Base-by-base conservation (phyloP, 2,329 filamentous ascomycete genomes). In the Emericellopsis cladophorae region DNA sequence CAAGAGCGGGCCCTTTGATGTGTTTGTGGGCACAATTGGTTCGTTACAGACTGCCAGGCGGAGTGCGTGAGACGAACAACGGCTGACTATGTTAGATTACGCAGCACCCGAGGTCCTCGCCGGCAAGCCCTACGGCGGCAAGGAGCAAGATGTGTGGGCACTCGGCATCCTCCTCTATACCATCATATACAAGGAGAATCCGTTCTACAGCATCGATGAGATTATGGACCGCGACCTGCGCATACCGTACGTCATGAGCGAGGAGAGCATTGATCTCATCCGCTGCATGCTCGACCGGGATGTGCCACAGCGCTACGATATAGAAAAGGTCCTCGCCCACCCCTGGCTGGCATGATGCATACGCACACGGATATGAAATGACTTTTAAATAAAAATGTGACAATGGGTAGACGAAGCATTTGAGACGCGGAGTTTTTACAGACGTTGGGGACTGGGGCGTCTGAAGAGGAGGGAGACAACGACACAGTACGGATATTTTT, bases 21-120 rank as follows among this genome's bases (percentile, higher is more conserved):
- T 98, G 12, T 98, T 98, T 65, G 92, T 98, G 40, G 92, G 92
- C 44, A 98, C 92, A 1, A 96, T 98, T 60, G 90, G 90, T 95
- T 68, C 55, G 81, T 61, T 29, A 29, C 18, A 18, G 14, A 22
- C 5, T 9, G 14, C 10, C 16, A 37, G 16, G 11, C n/a, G 11
- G 26, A 32, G 18, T 34, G 16, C 23, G 15, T 15, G 22, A 31
- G 18, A 29, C 4, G 26, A 29, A 12, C 26, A 7, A 29, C 26
- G 6, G 26, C 40, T 42, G n/a, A 42, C 35, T 8, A 22, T 9
- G 3, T 14, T 44, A 95, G 92, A 98, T 67, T 98, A 98, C 62
- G 92, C 92, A 36, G 92, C 92, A 7, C 92, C 92, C n/a, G 92
- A 98, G 66, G 92, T 98, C 41, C 74, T 98, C 38, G 88, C 88